Evolutionary conservation across 495 filamentous ascomycete species (phyloP).

Genomic region (Gamarada debralockiae): DNA sequence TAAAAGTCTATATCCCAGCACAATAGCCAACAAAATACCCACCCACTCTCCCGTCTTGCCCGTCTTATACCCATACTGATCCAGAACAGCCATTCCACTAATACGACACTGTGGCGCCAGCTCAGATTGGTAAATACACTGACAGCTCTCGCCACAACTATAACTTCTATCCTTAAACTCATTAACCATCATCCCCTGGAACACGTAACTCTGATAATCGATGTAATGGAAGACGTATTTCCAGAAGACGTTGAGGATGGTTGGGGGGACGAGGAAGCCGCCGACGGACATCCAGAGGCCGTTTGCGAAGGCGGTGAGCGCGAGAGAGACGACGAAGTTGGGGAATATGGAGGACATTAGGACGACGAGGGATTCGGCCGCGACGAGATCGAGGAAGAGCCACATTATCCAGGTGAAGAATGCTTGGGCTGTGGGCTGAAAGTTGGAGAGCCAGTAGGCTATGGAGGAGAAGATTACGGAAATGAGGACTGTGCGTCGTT

Average conservation of each 20-base stretch:
- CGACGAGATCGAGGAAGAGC: slow-evolving; percentile 79
- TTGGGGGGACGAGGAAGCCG: slow-evolving; percentile 60
- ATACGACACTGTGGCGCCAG: slow-evolving; percentile 63
- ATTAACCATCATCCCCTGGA: slow-evolving; percentile 88
- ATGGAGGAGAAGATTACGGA: slow-evolving; percentile 53
- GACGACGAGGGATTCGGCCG: slow-evolving; percentile 75
- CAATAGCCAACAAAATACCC: slow-evolving; percentile 70
- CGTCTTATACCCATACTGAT: slow-evolving; percentile 60
- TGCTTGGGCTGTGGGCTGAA: slow-evolving; percentile 55
- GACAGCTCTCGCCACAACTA: slow-evolving; percentile 48
- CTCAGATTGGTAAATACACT: slow-evolving; percentile 67
- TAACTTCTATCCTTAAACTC: slow-evolving; percentile 66
- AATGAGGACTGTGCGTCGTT: slow-evolving; percentile 51
- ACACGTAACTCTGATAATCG: slow-evolving; percentile 45
- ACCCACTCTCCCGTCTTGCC: slow-evolving; percentile 63
- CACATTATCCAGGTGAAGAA: slow-evolving; percentile 82
- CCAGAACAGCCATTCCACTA: slow-evolving; percentile 60
- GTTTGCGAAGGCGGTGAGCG: slow-evolving; percentile 74
- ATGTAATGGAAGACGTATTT: slow-evolving; percentile 80
- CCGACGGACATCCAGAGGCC: slow-evolving; percentile 81
- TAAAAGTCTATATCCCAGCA: slow-evolving; percentile 64
- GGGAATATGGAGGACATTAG: slow-evolving; percentile 67
- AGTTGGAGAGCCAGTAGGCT: slow-evolving; percentile 75
- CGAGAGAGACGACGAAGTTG: slow-evolving; percentile 71
- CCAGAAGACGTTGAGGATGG: slow-evolving; percentile 73